phyloP scores from a whole-genome alignment of 257 asterid genomes.

The Lavandula angustifolia region DNA sequence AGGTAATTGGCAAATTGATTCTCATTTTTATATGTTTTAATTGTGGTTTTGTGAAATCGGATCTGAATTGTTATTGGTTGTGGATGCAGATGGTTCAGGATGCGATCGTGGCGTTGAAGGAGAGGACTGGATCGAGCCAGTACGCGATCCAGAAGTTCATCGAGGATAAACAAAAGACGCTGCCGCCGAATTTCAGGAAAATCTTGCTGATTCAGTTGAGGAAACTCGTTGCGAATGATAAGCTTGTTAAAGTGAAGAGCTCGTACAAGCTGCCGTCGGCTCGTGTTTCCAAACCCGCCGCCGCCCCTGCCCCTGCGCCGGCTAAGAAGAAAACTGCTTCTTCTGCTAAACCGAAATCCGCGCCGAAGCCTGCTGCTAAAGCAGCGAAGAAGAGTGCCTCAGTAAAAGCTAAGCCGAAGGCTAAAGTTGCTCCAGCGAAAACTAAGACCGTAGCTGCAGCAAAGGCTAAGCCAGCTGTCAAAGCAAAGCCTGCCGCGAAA shows the following conservation, averaged over 20 bases:
- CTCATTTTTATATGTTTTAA: not conserved
- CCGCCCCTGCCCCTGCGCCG: conserved; percentile 25
- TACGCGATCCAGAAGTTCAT: conserved; percentile 70
- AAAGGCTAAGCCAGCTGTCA: conserved; percentile 39
- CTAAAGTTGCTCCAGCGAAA: conserved; percentile 31
- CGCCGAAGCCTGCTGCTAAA: conserved; percentile 1
- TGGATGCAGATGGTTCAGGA: conserved; percentile 72
- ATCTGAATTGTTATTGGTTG: conserved; percentile 20
- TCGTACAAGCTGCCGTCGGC: conserved; percentile 58
- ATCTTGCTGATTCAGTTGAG: conserved; percentile 62
- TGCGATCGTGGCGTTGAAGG: conserved; percentile 71
- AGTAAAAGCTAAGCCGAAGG: conserved; percentile 34
- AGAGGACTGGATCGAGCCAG: conserved; percentile 80
- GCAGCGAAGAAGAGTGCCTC: not conserved
- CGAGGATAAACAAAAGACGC: conserved; percentile 68
- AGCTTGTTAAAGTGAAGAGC: conserved; percentile 65
- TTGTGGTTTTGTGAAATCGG: conserved; percentile 9
- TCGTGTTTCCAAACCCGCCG: conserved; percentile 35
- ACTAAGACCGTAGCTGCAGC: conserved; percentile 34
- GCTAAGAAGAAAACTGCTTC: conserved; percentile 24
- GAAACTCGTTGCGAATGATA: conserved; percentile 63
- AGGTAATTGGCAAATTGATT: conserved; percentile 40
- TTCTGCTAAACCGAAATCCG: conserved; percentile 12
- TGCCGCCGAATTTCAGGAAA: conserved; percentile 75
- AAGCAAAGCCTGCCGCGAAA: conserved; percentile 33